Evolutionary conservation across 768 basidiomycete genomes (phyloP), one percentile per base, ranked within the genome.

Genomic region (Lactarius psammicola): DNA sequence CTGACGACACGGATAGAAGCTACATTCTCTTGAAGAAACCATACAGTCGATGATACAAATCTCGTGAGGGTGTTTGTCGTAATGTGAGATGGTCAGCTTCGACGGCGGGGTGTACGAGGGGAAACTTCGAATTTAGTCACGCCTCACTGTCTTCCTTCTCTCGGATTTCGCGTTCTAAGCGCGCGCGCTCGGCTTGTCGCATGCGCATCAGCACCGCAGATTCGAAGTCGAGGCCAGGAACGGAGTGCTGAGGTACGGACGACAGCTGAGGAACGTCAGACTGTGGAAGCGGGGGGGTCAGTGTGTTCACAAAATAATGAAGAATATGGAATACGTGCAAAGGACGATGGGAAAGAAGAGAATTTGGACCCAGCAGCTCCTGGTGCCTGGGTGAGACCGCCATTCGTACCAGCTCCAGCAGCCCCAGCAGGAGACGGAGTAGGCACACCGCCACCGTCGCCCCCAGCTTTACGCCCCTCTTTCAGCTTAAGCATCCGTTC

Each of bases 151-250:
- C 85, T 69, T 92, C 90, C 60, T 84, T 81, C 72, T 90, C 89
- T 44, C 84, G 75, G 68, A 92, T 91, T 74, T 92, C 90, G 64
- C 84, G 80, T 73, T 94, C 92, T 30, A 95, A 73, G 53, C 88
- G 79, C 68, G 86, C 88, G 44, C 88, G 81, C 74, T 94, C 92
- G 0, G 92, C 90, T 72, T 94, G 89, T 40, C 92, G 81, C 73
- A 95, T 78, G 5, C 92, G 84, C 81, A 94, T 83, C 40, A 94
- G 79, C 0, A 90, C 94, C 65, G 93, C 72, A 3, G 87, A 85
- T 75, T 94, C 92, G 63, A 88, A 94, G 73, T 93, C 89, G 56
- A 93, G 69, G 2, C 82, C 83, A 13, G 66, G 42, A 30, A 79
- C 71, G 18, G 69, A 72, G 0, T 54, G 28, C 4, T 46, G 58